phyloP scores from a whole-genome alignment of 1,139 yeast genomes.

The Blastobotrys arbuscula region DNA sequence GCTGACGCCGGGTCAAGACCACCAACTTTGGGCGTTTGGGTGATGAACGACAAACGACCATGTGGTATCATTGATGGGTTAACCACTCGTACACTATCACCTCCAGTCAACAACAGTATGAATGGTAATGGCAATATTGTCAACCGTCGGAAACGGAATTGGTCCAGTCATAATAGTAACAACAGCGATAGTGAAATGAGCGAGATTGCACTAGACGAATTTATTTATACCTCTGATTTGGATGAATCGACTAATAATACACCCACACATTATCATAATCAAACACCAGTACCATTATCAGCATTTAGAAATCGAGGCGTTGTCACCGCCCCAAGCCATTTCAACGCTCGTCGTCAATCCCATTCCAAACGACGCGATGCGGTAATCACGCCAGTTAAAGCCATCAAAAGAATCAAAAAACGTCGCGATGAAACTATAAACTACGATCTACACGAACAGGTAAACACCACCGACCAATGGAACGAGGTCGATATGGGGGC shows the following conservation, averaged over 20 bases:
- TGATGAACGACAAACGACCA: constrained; percentile 69
- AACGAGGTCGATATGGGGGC: constrained; percentile 37
- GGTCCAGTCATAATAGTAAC: constrained; percentile 10
- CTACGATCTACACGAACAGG: constrained; percentile 25
- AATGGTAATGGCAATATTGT: constrained; percentile 6
- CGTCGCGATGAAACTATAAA: constrained; percentile 14
- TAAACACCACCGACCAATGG: constrained; percentile 27
- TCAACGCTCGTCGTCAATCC: neutral
- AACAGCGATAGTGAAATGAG: constrained; percentile 41
- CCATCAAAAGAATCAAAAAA: constrained; percentile 22
- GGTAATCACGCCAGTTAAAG: constrained; percentile 33
- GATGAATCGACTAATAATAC: constrained; percentile 40
- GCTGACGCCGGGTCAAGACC: constrained; percentile 82
- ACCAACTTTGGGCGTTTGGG: constrained; percentile 91
- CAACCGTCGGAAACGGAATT: constrained; percentile 13
- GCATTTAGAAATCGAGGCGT: constrained; percentile 82
- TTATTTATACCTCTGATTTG: constrained; percentile 79
- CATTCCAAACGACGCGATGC: constrained; percentile 23
- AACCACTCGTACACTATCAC: constrained; percentile 73
- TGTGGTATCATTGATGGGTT: constrained; percentile 93
- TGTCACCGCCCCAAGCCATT: constrained; percentile 10
- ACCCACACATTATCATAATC: constrained; percentile 8
- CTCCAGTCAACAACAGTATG: constrained; percentile 21
- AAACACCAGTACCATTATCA: constrained; percentile 58
- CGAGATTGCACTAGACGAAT: constrained; percentile 76